Conservation (phyloP, 2,329 filamentous ascomycete species). For the Pochonia chlamydosporia region DNA sequence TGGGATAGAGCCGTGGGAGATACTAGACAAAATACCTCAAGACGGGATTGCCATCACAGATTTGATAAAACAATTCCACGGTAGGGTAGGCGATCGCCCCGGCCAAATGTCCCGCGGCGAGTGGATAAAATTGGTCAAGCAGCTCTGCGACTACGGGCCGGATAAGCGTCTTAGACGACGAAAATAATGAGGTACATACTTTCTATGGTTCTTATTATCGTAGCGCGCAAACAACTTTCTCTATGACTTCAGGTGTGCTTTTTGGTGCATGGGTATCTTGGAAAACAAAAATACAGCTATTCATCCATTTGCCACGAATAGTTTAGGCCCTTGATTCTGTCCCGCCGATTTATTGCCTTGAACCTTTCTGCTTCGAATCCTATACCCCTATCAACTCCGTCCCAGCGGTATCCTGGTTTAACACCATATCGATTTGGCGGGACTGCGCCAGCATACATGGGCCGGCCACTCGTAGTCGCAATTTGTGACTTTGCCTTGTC, state of each 20-base stretch:
- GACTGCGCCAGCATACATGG: constrained; percentile 71
- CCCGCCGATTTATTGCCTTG: constrained; percentile 72
- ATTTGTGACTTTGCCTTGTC: constrained; percentile 16
- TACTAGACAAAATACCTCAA: constrained; percentile 47
- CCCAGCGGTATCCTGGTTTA: constrained; percentile 87
- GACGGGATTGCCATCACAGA: constrained; percentile 49
- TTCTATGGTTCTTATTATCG: neutral
- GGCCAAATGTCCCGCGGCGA: constrained; percentile 46
- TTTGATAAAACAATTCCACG: constrained; percentile 48
- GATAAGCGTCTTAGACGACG: constrained; percentile 48
- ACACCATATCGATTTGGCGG: constrained; percentile 94
- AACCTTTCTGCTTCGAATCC: constrained; percentile 94
- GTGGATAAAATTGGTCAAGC: constrained; percentile 56
- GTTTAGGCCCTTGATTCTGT: constrained; percentile 71
- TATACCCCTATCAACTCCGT: constrained; percentile 90
- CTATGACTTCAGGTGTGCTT: neutral
- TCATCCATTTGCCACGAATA: constrained; percentile 98
- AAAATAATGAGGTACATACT: constrained; percentile 15
- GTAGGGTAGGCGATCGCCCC: constrained; percentile 45
- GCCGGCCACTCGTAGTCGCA: constrained; percentile 38
- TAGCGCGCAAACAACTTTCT: neutral
- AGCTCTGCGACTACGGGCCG: constrained; percentile 44
- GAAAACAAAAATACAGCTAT: constrained; percentile 33
- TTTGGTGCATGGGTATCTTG: neutral
- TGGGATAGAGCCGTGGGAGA: constrained; percentile 44